Conservation (phyloP, 176 grass and related monocot genomes). For the Cocos nucifera region DNA sequence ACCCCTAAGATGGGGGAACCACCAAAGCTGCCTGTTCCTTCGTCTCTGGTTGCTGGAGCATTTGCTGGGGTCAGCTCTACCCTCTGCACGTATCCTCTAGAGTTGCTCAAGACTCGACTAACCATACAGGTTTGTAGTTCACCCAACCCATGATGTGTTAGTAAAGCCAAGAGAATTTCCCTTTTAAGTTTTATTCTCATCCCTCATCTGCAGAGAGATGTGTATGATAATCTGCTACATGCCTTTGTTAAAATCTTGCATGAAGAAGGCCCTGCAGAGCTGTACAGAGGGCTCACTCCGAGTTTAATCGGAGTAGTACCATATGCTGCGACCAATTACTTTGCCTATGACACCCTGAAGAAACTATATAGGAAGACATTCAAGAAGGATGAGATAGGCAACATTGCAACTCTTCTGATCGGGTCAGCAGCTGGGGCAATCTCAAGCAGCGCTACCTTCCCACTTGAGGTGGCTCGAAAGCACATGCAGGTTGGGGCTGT, state of each 20-base stretch:
- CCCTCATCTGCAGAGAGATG: conserved; percentile 47
- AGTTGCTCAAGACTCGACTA: conserved; percentile 74
- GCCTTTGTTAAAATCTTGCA: conserved; percentile 65
- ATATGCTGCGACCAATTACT: conserved; percentile 79
- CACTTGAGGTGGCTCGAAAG: conserved; percentile 83
- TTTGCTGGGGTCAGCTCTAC: conserved; percentile 71
- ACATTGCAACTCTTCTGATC: conserved; percentile 47
- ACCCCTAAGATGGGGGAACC: conserved; percentile 40
- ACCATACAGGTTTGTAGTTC: conserved; percentile 64
- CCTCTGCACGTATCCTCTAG: conserved; percentile 82
- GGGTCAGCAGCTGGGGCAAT: conserved; percentile 65
- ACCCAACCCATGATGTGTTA: not conserved
- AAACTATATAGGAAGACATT: conserved; percentile 38
- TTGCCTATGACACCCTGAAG: conserved; percentile 58
- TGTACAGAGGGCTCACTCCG: conserved; percentile 63
- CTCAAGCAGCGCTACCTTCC: conserved; percentile 76
- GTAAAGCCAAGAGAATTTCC: not conserved
- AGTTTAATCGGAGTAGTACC: conserved; percentile 83
- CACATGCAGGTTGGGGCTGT: conserved; percentile 85
- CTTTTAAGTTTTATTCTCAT: conserved; percentile 1
- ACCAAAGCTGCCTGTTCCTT: conserved; percentile 44
- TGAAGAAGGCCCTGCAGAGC: conserved; percentile 50
- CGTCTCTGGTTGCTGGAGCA: conserved; percentile 63
- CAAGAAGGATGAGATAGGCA: conserved; percentile 32
- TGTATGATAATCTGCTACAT: conserved; percentile 60